Evolutionary conservation across 306 rosid genomes (phyloP), one percentile per base, ranked within the genome.

Genomic region (Vigna mungo): DNA sequence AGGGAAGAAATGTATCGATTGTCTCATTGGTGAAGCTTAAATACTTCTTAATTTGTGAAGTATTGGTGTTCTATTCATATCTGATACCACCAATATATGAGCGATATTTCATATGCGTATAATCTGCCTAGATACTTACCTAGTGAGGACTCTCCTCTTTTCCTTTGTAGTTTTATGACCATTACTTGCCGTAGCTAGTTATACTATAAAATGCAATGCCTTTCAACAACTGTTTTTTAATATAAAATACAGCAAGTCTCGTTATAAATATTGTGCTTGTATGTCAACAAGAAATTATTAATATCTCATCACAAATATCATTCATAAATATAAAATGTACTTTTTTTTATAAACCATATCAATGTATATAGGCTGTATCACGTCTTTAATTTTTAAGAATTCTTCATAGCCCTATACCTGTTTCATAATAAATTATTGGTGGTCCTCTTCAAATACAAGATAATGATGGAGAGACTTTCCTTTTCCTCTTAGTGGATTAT

Each of bases 1-100:
- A 25, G 53, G 52, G 61, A 46, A 63, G 59, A 80, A 56, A 48
- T 25, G 34, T 46, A 43, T 59, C 9, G n/a, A 59, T 56, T 83
- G 54, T 47, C 32, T 37, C 18, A 20, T 9, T 17, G 6, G 54
- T 6, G 18, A 66, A 66, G 17, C 11, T 21, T 3, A 65, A 43
- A 21, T 66, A 43, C 53, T 66, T 32, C 18, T 9, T 1, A 13
- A 66, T 20, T 39, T 2, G 5, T 20, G 9, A 18, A 37, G 17
- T 43, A 43, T 12, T 6, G 11, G 9, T 20, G 53, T 43, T 66
- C 12, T 66, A 20, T 21, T n/a, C 36, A 20, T 66, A 21, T 65
- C 25, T 3, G 5, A n/a, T 62, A 3, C 34, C 34, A 34, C 25
- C 7, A 2, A 62, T 32, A 30, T 30, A 30, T 30, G 34, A 30